phyloP scores from a whole-genome alignment of 2,329 filamentous ascomycete genomes.

The Emmonsiellopsis sp. region DNA sequence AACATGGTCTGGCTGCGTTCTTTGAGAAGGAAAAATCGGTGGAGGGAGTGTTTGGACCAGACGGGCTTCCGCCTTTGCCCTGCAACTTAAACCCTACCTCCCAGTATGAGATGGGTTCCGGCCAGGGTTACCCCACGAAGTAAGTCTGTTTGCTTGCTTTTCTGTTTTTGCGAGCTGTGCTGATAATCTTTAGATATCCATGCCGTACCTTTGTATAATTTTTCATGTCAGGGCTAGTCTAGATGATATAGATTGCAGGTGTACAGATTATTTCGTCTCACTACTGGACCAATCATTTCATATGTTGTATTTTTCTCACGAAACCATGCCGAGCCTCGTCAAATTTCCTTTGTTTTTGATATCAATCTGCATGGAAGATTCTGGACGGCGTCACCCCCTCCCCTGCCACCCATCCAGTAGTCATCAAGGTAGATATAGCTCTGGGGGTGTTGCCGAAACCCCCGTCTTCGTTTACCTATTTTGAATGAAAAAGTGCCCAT shows the following conservation, averaged over 20 bases:
- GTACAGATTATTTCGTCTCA: neutral
- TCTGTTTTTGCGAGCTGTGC: conserved; percentile 28
- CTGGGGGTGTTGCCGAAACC: too few relatives aligned
- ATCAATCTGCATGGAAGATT: too few relatives aligned
- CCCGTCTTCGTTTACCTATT: too few relatives aligned
- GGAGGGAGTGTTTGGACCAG: conserved; percentile 57
- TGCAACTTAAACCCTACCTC: conserved; percentile 53
- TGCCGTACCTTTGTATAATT: conserved; percentile 38
- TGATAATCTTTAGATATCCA: conserved; percentile 29
- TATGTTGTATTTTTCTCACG: too few relatives aligned
- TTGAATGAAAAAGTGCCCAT: too few relatives aligned
- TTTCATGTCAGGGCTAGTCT: neutral
- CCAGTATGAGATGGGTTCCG: conserved; percentile 55
- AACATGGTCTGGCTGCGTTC: conserved; percentile 60
- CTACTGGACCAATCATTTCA: too few relatives aligned
- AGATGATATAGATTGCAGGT: neutral
- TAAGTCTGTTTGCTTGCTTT: conserved; percentile 29
- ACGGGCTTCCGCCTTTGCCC: conserved; percentile 80
- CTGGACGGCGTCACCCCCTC: too few relatives aligned
- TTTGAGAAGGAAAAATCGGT: conserved; percentile 57
- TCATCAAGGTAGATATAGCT: too few relatives aligned
- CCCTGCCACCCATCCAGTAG: too few relatives aligned
- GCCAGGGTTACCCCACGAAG: conserved; percentile 59
- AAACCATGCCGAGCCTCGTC: too few relatives aligned
- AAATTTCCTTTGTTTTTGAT: too few relatives aligned